Conservation (phyloP, 495 filamentous ascomycete genomes). For the Copromyces sp. region DNA sequence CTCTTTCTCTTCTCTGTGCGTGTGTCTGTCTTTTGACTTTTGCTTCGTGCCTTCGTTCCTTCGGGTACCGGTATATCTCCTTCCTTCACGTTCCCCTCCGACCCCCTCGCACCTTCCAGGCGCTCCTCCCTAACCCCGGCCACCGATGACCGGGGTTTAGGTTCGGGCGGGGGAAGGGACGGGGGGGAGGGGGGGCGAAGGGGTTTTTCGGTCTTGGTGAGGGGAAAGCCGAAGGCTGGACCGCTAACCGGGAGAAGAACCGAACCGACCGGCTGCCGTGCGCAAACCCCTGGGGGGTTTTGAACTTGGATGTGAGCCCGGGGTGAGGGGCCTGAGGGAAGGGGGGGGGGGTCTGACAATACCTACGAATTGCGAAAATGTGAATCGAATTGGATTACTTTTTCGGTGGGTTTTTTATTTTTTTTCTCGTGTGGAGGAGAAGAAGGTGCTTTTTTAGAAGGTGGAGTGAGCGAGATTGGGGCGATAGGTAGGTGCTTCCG, state of each 20-base stretch:
- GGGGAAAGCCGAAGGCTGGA: neutral
- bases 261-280: neutral
- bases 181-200: neutral
- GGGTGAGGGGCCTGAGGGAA: neutral
- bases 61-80: too few relatives aligned
- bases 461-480: neutral
- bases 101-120: neutral
- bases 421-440: neutral
- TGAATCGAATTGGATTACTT: too few relatives aligned
- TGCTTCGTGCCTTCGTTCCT: neutral
- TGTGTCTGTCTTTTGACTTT: neutral
- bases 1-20: neutral
- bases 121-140: neutral
- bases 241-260: neutral
- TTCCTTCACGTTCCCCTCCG: neutral
- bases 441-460: neutral
- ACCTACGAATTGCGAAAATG: neutral
- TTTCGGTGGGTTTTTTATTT: neutral
- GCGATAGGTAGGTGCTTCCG: neutral
- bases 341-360: neutral
- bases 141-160: neutral
- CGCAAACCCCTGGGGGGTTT: neutral
- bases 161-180: too few relatives aligned
- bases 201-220: neutral
- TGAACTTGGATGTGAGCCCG: neutral